phyloP scores from a whole-genome alignment of 306 rosid species.

The Vicia faba region DNA sequence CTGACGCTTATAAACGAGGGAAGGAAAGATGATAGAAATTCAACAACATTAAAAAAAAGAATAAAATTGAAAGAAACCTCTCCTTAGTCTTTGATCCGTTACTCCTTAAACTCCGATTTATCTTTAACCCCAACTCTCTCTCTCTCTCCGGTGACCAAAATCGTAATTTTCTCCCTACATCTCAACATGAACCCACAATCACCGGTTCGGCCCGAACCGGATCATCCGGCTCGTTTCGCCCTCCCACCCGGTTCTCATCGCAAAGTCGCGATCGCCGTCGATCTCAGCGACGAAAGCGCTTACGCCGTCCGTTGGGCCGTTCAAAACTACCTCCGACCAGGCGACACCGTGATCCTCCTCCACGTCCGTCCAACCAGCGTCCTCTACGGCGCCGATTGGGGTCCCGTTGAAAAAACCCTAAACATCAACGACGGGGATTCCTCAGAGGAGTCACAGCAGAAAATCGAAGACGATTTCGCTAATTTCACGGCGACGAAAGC shows the following conservation, averaged over 20 bases:
- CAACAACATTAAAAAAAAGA: background rate
- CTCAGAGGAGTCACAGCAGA: conserved; percentile 53
- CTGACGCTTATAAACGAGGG: conserved; percentile 17
- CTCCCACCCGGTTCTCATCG: conserved; percentile 54
- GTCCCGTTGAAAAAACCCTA: conserved; percentile 47
- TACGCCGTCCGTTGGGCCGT: conserved; percentile 89
- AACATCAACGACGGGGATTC: background rate
- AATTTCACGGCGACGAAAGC: conserved; percentile 69
- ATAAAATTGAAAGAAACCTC: background rate
- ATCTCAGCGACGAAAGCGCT: conserved; percentile 93
- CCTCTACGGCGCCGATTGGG: conserved; percentile 98
- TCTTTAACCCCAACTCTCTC: background rate
- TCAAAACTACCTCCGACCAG: conserved; percentile 83
- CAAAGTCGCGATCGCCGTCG: conserved; percentile 91
- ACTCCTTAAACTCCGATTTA: background rate
- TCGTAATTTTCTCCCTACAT: conserved; percentile 10
- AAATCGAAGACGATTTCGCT: conserved; percentile 74
- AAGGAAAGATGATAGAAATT: conserved; percentile 15
- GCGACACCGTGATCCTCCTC: conserved; percentile 80
- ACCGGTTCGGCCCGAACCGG: conserved; percentile 47
- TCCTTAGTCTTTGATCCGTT: conserved; percentile 8
- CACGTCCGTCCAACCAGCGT: conserved; percentile 84
- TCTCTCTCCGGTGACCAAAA: background rate
- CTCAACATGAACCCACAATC: conserved; percentile 50
- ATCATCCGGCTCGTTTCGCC: conserved; percentile 41